A percentile compares a stretch with the other conserved stretches of the same genome.
Evolutionary conservation across 768 basidiomycete species (phyloP).

Genomic region (Tricholoma terreum): DNA sequence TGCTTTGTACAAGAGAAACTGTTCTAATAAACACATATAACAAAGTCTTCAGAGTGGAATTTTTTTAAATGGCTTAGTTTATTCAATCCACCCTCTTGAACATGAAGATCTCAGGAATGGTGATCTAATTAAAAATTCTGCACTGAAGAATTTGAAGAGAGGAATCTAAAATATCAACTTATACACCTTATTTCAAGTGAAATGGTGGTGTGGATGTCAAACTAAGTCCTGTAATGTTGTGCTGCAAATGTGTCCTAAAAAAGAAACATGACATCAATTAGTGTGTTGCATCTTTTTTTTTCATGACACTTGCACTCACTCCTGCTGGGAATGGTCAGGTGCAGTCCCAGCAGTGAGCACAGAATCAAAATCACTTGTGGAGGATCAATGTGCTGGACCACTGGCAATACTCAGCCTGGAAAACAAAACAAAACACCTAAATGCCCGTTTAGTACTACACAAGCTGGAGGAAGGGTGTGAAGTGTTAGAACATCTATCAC

Average conservation of each 20-base stretch:
- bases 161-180: too few relatives aligned
- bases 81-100: neutral
- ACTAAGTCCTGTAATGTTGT: neutral
- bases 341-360: neutral
- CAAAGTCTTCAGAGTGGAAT: neutral
- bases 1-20: neutral
- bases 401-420: too few relatives aligned
- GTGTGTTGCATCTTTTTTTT: neutral
- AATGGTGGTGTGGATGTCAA: neutral
- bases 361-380: neutral
- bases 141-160: neutral
- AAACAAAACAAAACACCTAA: too few relatives aligned
- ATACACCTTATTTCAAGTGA: neutral
- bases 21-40: neutral
- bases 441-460: too few relatives aligned
- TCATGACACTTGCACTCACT: neutral
- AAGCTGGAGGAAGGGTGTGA: too few relatives aligned
- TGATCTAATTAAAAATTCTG: neutral
- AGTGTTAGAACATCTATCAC: too few relatives aligned
- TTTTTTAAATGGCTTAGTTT: neutral
- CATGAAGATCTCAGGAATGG: neutral
- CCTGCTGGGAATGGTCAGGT: neutral
- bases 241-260: neutral
- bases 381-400: neutral
- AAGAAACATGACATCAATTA: neutral